Percentiles rank a stretch among this genome's conserved stretches.
Conservation (phyloP, 1,139 yeast genomes). For the Diutina neorugosa region DNA sequence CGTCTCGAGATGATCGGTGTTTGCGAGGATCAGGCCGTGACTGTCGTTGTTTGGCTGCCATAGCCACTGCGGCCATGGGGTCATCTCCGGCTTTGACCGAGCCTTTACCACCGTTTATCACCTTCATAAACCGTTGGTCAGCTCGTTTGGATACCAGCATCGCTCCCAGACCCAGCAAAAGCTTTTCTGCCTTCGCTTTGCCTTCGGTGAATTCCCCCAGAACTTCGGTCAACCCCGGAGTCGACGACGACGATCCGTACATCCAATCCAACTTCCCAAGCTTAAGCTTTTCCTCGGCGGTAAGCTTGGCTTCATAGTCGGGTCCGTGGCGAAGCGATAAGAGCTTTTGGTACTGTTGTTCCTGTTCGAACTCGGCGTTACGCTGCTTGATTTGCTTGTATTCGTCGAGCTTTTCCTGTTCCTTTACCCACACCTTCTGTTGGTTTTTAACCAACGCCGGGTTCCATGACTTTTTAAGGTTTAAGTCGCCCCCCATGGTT, state of each 20-base stretch:
- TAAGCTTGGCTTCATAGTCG: slow-evolving; percentile 7
- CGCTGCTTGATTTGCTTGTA: slow-evolving; percentile 53
- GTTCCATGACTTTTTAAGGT: slow-evolving; percentile 91
- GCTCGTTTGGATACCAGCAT: background rate
- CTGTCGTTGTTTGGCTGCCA: background rate
- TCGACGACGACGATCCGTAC: background rate
- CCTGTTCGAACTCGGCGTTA: slow-evolving; percentile 51
- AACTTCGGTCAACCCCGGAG: background rate
- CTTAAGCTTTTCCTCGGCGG: background rate
- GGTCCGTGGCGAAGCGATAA: slow-evolving; percentile 38
- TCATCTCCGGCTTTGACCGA: background rate
- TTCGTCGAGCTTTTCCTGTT: slow-evolving; percentile 67
- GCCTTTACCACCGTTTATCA: background rate
- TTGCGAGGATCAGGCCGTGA: too few species aligned
- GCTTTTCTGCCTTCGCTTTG: background rate
- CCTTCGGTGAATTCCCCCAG: background rate
- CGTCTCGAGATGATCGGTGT: background rate
- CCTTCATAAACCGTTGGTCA: background rate
- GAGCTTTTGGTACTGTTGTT: slow-evolving; percentile 51
- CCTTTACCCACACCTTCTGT: slow-evolving; percentile 74
- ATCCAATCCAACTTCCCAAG: slow-evolving; percentile 1
- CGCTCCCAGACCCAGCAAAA: background rate
- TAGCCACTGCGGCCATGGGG: background rate
- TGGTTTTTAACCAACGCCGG: slow-evolving; percentile 81
- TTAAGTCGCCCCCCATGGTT: slow-evolving; percentile 74